Conservation (phyloP, 306 rosid species). For the Ormosia emarginata region DNA sequence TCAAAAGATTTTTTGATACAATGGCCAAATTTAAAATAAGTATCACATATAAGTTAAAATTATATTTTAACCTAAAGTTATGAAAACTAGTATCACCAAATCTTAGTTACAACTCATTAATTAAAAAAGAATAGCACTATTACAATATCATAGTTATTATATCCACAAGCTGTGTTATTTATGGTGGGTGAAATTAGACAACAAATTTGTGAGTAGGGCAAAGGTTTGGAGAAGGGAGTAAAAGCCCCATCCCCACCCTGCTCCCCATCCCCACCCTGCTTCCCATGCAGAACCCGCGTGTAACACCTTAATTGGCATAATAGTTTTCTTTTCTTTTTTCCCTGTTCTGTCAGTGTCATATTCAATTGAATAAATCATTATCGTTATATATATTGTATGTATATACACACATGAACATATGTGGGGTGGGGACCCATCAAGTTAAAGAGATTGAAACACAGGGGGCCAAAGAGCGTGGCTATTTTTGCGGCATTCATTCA, state of each 20-base stretch:
- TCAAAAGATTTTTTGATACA: no score
- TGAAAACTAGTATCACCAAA: no score
- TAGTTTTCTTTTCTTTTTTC: no score
- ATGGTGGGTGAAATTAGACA: background rate
- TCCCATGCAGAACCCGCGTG: background rate
- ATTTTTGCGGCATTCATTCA: background rate
- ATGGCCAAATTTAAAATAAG: no score
- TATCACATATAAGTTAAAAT: no score
- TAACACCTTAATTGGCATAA: background rate
- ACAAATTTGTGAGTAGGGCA: background rate
- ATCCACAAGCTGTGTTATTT: background rate
- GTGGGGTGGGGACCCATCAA: background rate
- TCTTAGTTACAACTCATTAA: no score
- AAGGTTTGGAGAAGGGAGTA: background rate
- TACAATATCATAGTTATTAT: no score
- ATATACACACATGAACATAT: background rate
- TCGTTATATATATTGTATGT: background rate
- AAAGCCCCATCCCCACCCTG: background rate
- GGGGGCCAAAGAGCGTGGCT: constrained; percentile 18
- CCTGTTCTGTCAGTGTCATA: background rate
- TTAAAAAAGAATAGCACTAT: no score
- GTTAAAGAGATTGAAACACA: background rate
- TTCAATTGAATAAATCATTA: background rate
- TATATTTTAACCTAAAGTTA: no score
- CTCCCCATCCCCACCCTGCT: background rate